Evolutionary conservation across 75 land plant genomes (phyloP).

Genomic region (Gnetum montanum): DNA sequence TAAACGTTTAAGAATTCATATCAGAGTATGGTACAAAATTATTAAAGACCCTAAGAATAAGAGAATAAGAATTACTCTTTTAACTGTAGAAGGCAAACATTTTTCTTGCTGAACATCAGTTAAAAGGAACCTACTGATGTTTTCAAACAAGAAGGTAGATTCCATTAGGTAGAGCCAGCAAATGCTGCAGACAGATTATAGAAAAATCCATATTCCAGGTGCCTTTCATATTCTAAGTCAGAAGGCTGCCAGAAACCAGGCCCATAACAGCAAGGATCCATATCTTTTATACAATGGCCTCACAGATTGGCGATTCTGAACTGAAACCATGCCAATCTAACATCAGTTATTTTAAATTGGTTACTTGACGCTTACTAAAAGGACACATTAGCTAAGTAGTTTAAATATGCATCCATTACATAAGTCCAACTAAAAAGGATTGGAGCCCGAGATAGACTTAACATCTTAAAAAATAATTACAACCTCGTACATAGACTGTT

Average conservation of each 20-base stretch:
- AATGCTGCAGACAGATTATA: conserved; percentile 41
- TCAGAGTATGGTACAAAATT: not conserved
- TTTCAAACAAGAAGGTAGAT: not conserved
- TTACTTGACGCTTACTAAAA: too few species aligned
- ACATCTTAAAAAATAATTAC: too few species aligned
- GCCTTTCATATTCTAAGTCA: conserved; percentile 34
- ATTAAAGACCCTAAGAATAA: not conserved
- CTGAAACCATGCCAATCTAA: too few species aligned
- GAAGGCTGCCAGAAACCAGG: conserved; percentile 20
- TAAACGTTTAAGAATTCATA: not conserved
- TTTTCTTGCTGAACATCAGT: not conserved
- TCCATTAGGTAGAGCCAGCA: conserved; percentile 46
- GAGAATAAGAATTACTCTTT: conserved; percentile 1
- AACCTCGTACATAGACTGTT: too few species aligned
- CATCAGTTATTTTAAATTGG: too few species aligned
- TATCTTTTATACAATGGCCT: conserved; percentile 12
- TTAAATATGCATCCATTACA: too few species aligned
- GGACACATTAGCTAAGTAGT: too few species aligned
- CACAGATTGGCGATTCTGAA: too few species aligned
- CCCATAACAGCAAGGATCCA: conserved; percentile 33
- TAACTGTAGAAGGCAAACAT: not conserved
- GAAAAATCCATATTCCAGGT: conserved; percentile 37
- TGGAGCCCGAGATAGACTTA: too few species aligned
- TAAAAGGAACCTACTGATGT: not conserved
- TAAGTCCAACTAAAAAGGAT: too few species aligned